Percentiles rank a stretch among this genome's conserved stretches.
These are phyloP conservation scores for Tranzscheliella williamsii DNA, from an alignment of 1,284 basidiomycete species.

Conservation along the genomic window DNA sequence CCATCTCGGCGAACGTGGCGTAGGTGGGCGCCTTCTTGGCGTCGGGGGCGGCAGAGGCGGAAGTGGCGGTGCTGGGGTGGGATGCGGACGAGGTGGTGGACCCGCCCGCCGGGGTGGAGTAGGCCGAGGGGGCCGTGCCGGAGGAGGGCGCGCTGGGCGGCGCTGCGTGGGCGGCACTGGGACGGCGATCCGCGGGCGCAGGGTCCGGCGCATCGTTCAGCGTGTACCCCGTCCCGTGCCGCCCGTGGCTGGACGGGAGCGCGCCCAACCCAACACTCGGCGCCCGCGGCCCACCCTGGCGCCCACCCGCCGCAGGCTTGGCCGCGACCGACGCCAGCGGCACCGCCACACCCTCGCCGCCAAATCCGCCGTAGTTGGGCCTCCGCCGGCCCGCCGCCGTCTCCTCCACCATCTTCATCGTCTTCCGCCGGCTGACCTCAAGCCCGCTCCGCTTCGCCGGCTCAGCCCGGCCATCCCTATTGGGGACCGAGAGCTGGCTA, in stretches of 20 bases:
- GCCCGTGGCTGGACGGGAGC: too few relatives aligned
- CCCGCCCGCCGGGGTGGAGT: too few relatives aligned
- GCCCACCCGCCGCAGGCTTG: too few relatives aligned
- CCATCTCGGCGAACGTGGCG: conserved; percentile 90
- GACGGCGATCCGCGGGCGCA: too few relatives aligned
- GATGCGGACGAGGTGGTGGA: background rate
- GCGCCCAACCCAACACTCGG: too few relatives aligned
- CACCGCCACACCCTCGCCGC: too few relatives aligned
- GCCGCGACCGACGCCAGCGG: too few relatives aligned
- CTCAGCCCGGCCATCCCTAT: background rate
- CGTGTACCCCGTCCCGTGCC: conserved; percentile 7
- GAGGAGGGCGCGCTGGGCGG: background rate
- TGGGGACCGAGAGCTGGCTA: too few relatives aligned
- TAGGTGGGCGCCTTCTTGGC: conserved; percentile 66
- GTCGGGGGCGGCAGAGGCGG: background rate
- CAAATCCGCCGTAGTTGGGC: conserved; percentile 15
- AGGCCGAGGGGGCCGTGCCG: background rate
- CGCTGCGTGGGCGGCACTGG: background rate
- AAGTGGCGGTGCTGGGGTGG: background rate
- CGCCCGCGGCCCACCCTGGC: too few relatives aligned
- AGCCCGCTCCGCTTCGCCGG: background rate
- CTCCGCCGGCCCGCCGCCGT: conserved; percentile 23
- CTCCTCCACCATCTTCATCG: conserved; percentile 52
- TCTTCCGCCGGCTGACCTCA: conserved; percentile 41
- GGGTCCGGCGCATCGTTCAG: conserved; percentile 1